Conservation (phyloP, 257 asterid genomes). For the Jaltomata sinuosa region DNA sequence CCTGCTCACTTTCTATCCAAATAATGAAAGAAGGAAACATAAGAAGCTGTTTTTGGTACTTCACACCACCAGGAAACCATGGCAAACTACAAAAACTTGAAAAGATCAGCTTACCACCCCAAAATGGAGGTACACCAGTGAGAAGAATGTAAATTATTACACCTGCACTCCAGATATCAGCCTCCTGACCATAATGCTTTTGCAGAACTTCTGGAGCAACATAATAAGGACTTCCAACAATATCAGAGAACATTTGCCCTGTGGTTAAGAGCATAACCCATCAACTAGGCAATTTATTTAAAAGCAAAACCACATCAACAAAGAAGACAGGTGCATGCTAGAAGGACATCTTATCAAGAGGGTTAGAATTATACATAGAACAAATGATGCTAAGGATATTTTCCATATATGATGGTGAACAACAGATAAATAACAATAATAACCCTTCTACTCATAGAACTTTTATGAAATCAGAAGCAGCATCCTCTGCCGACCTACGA, state of each 20-base stretch:
- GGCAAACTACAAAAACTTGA: background rate
- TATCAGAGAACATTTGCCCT: constrained; percentile 50
- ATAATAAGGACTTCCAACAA: constrained; percentile 69
- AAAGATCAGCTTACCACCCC: constrained; percentile 48
- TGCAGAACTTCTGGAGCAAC: constrained; percentile 64
- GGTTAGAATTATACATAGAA: background rate
- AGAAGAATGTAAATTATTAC: constrained; percentile 59
- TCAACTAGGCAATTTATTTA: background rate
- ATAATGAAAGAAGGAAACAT: constrained; percentile 1
- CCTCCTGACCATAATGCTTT: constrained; percentile 45
- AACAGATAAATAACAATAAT: background rate
- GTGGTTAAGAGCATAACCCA: background rate
- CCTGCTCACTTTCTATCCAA: constrained; percentile 57
- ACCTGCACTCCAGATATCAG: constrained; percentile 71
- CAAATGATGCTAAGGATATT: background rate
- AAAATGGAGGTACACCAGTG: constrained; percentile 61
- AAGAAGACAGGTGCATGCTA: background rate
- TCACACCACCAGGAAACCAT: background rate
- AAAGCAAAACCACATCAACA: background rate
- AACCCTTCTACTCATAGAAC: background rate
- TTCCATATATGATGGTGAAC: background rate
- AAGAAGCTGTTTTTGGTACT: background rate
- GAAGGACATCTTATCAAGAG: background rate
- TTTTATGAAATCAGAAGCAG: background rate
- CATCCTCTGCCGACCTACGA: background rate